phyloP scores from a whole-genome alignment of 2,329 filamentous ascomycete genomes.

The Pyrenochaeta sp. region DNA sequence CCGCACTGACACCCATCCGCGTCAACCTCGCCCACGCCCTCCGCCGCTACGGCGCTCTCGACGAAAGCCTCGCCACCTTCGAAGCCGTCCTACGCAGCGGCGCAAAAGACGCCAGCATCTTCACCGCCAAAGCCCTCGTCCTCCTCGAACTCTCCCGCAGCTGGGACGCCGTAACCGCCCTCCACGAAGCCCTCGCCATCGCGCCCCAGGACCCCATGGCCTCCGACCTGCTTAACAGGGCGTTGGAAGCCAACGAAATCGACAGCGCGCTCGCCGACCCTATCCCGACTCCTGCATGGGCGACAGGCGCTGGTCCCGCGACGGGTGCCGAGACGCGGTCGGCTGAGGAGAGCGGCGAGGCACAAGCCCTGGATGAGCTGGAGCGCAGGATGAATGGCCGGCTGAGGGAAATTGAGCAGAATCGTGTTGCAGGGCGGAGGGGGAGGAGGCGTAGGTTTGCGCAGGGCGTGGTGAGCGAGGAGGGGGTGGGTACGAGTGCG shows the following conservation, averaged over 20 bases:
- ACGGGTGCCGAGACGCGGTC: conserved; percentile 2
- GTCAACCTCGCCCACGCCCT: conserved; percentile 91
- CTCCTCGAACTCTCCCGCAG: conserved; percentile 77
- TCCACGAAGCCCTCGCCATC: conserved; percentile 85
- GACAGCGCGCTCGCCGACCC: conserved; percentile 21
- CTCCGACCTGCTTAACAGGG: conserved; percentile 77
- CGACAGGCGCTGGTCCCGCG: too few species aligned
- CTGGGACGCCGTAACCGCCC: conserved; percentile 78
- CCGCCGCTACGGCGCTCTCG: conserved; percentile 72
- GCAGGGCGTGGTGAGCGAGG: conserved; percentile 57
- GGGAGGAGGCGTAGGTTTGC: conserved; percentile 56
- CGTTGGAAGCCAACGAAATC: conserved; percentile 57
- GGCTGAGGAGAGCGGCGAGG: conserved; percentile 17
- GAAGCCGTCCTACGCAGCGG: conserved; percentile 86
- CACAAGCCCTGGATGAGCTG: conserved; percentile 57
- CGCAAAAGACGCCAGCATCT: conserved; percentile 78
- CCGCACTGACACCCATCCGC: conserved; percentile 82
- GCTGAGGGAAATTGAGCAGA: conserved; percentile 58
- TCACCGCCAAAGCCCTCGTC: conserved; percentile 83
- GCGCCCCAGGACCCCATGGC: conserved; percentile 82
- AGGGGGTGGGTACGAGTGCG: conserved; percentile 49
- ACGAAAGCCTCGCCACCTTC: conserved; percentile 79
- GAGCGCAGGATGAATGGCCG: conserved; percentile 61
- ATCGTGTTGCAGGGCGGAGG: conserved; percentile 61
- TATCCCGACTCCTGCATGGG: too few species aligned